phyloP scores from a whole-genome alignment of 108 stramenopile species.

The Tribonema minus region DNA sequence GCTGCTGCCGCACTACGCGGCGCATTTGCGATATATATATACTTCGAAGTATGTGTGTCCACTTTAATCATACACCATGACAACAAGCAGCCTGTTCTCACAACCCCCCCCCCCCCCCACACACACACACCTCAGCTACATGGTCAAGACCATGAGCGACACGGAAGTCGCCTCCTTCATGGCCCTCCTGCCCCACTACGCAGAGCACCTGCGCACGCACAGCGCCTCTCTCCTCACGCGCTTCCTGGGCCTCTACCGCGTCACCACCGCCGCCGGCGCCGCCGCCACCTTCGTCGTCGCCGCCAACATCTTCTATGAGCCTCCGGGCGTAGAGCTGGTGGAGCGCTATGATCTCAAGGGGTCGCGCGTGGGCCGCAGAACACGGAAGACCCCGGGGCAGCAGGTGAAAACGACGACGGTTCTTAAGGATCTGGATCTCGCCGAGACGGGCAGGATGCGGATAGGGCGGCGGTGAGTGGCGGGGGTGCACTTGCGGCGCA shows the following conservation, averaged over 20 bases:
- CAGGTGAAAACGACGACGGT: no score
- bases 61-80: no score
- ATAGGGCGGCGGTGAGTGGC: background rate
- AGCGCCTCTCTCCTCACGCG: conserved; percentile 42
- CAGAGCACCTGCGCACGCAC: conserved; percentile 25
- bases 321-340: background rate
- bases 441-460: background rate
- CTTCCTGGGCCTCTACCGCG: conserved; percentile 45
- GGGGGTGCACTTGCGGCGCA: no score
- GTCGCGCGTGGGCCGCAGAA: conserved; percentile 28
- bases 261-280: background rate
- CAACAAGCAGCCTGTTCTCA: no score
- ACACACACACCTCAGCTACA: background rate
- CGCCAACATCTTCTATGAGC: conserved; percentile 36
- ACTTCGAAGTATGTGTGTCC: no score
- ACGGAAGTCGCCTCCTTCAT: conserved; percentile 35
- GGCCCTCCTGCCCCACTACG: conserved; percentile 34
- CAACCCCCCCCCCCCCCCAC: no score
- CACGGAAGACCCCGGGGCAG: background rate
- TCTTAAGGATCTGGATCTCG: conserved; percentile 47
- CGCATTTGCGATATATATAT: conserved; percentile 37
- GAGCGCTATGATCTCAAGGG: conserved; percentile 52
- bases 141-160: background rate
- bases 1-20: conserved; percentile 38
- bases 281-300: conserved; percentile 8